Percentiles rank a stretch among this genome's conserved stretches.
Evolutionary conservation across 257 asterid genomes (phyloP).

Genomic region (Paulownia fortunei): DNA sequence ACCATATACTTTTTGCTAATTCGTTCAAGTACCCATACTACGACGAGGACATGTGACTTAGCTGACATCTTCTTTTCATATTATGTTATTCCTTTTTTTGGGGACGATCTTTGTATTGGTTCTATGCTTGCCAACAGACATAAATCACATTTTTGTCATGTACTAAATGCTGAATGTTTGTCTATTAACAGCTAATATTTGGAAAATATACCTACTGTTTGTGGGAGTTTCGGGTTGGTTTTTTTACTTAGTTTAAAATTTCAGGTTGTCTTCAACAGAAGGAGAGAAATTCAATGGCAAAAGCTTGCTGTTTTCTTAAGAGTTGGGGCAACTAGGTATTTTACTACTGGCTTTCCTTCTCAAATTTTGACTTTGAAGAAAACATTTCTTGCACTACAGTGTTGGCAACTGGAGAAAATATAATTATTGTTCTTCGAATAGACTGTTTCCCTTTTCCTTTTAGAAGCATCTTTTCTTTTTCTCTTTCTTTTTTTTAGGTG

Average conservation of each 20-base stretch:
- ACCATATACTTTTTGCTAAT: slow-evolving; percentile 17
- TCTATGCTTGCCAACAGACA: neutral
- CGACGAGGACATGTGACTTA: neutral
- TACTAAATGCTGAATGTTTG: slow-evolving; percentile 1
- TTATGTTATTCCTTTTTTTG: neutral
- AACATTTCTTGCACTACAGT: neutral
- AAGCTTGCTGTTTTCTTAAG: slow-evolving; percentile 77
- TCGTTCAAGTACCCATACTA: neutral
- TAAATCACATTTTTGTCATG: slow-evolving; percentile 5
- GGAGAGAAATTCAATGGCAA: slow-evolving; percentile 88
- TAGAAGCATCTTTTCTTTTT: neutral
- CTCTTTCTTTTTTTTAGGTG: neutral
- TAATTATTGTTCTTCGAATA: neutral
- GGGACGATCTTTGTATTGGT: slow-evolving; percentile 13
- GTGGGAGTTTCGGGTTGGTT: slow-evolving; percentile 14
- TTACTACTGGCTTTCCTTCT: neutral
- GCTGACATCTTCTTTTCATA: neutral
- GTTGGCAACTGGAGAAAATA: neutral
- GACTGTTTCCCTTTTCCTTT: slow-evolving; percentile 4
- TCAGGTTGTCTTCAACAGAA: slow-evolving; percentile 85
- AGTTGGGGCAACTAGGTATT: slow-evolving; percentile 80
- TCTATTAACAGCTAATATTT: neutral
- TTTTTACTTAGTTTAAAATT: slow-evolving; percentile 28
- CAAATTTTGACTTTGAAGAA: neutral
- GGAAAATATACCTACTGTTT: neutral